phyloP scores from a whole-genome alignment of 2,329 filamentous ascomycete genomes.

The Sclerotinia glacialis region DNA sequence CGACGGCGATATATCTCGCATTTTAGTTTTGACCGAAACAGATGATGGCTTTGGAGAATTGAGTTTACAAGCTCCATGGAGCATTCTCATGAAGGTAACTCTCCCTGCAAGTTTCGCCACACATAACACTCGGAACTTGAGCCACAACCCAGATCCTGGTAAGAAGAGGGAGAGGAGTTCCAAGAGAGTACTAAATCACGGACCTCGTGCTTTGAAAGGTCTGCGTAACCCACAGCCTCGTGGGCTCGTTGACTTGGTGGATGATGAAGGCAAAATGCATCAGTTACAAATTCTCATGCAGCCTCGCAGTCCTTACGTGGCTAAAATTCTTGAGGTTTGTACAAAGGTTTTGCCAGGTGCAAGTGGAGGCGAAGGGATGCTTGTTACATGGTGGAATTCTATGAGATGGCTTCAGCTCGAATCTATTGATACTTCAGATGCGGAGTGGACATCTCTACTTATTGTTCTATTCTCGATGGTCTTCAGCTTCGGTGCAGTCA shows the following conservation, averaged over 20 bases:
- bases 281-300: constrained; percentile 66
- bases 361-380: constrained; percentile 56
- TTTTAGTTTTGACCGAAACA: constrained; percentile 67
- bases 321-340: constrained; percentile 58
- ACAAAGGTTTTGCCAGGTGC: constrained; percentile 61
- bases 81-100: constrained; percentile 63
- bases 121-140: constrained; percentile 59
- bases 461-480: constrained; percentile 64
- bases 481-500: constrained; percentile 53
- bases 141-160: constrained; percentile 52
- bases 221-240: constrained; percentile 57
- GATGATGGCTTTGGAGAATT: constrained; percentile 62
- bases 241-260: constrained; percentile 65
- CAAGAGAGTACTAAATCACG: constrained; percentile 46
- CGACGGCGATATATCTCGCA: constrained; percentile 65
- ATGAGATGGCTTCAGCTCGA: constrained; percentile 63
- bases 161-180: constrained; percentile 53
- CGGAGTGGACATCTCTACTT: constrained; percentile 68
- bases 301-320: constrained; percentile 61
- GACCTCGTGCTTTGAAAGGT: constrained; percentile 41
- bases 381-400: constrained; percentile 71
- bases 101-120: constrained; percentile 57
- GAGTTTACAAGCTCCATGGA: constrained; percentile 74
- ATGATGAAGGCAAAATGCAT: constrained; percentile 60
- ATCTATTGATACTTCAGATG: constrained; percentile 47